Conservation (phyloP, 805 yeast species). For the Candida argentea region DNA sequence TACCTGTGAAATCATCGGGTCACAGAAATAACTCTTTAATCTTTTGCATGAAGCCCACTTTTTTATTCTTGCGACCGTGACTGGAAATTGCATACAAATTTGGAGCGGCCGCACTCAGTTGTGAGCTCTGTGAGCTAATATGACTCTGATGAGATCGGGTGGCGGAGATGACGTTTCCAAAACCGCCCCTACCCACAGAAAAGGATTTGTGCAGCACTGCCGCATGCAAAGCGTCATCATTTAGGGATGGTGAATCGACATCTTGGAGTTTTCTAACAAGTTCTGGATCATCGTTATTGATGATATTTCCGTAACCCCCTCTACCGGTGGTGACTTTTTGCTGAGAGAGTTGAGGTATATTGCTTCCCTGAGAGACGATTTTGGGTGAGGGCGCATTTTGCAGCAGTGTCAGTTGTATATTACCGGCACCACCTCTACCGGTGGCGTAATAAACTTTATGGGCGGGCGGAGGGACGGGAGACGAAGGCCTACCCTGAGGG, state of each 20-base stretch:
- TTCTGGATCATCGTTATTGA: conserved; percentile 48
- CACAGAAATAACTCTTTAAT: conserved; percentile 36
- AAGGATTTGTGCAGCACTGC: conserved; percentile 37
- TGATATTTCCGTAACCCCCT: conserved; percentile 75
- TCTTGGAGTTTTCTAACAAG: conserved; percentile 57
- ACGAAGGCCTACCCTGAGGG: conserved; percentile 3
- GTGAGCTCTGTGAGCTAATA: conserved; percentile 9
- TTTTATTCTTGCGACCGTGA: conserved; percentile 19
- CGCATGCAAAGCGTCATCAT: conserved; percentile 28
- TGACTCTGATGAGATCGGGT: conserved; percentile 17
- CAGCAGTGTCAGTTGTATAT: conserved; percentile 33
- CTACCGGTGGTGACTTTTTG: conserved; percentile 61
- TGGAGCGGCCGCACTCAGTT: conserved; percentile 7
- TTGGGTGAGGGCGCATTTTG: conserved; percentile 40
- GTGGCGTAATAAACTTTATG: conserved; percentile 43
- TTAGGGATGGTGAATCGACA: conserved; percentile 33
- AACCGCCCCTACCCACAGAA: conserved; percentile 56
- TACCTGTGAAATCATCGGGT: no score
- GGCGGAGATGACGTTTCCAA: conserved; percentile 43
- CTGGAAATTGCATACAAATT: conserved; percentile 26
- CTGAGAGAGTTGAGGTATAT: conserved; percentile 48
- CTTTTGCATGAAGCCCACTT: conserved; percentile 32
- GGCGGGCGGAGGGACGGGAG: conserved; percentile 3
- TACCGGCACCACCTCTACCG: conserved; percentile 76
- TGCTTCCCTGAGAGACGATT: conserved; percentile 48